Evolutionary conservation across 2,329 filamentous ascomycete genomes (phyloP).

Genomic region (Stemphylium beticola): DNA sequence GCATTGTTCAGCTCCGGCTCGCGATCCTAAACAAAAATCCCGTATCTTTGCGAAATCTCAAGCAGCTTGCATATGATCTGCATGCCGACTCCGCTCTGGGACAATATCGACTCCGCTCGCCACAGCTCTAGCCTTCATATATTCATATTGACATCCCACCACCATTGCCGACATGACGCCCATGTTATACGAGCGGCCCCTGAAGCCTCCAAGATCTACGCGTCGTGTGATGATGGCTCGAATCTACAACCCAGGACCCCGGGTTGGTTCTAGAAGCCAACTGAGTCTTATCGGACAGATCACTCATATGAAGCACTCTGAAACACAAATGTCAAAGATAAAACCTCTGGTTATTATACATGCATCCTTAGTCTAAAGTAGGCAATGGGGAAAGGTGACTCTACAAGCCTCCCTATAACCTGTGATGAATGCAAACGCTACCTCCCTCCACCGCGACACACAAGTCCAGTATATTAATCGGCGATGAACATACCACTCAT

Average conservation of each 20-base stretch:
- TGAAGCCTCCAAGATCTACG: neutral
- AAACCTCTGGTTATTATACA: slow-evolving; percentile 36
- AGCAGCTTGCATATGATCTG: neutral
- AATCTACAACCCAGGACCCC: neutral
- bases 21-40: neutral
- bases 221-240: slow-evolving; percentile 4
- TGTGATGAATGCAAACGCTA: slow-evolving; percentile 30
- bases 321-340: slow-evolving; percentile 17
- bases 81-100: neutral
- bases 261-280: slow-evolving; percentile 2
- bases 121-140: slow-evolving; percentile 2
- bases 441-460: slow-evolving; percentile 3
- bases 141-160: slow-evolving; percentile 10
- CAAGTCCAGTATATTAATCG: slow-evolving; percentile 30
- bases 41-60: neutral
- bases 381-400: slow-evolving; percentile 36
- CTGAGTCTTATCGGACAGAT: too few relatives aligned
- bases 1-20: neutral
- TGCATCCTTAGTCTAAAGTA: slow-evolving; percentile 29
- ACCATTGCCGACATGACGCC: neutral
- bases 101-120: neutral
- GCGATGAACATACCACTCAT: slow-evolving; percentile 29
- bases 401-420: slow-evolving; percentile 30
- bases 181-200: neutral
- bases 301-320: neutral